Evolutionary conservation across 73 alveolate species (phyloP), one percentile per base, ranked within the genome.

Genomic region (Durusdinium trenchii): DNA sequence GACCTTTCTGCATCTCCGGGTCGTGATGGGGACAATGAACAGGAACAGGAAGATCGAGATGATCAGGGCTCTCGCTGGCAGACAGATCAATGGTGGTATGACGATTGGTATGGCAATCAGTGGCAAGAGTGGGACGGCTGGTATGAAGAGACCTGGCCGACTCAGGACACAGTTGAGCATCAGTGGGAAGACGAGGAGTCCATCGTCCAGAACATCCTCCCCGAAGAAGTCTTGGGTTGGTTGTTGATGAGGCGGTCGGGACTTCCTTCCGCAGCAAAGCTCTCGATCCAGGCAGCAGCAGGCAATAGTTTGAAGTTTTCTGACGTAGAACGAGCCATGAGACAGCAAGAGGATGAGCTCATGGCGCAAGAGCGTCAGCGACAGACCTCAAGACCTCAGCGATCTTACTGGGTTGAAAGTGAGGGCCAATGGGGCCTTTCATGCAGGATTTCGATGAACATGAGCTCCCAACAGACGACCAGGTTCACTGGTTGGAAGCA

Each of bases 201-300:
- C 38, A 4, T 9, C 42, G 12, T 50, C 6, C 69, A 48, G 4
- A 51, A 82, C 12, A 23, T 82, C 35, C 51, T 82, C 38, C 93
- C 93, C 1, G 93, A 82, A 50, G 93, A 82, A 50, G 73, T 82
- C 0, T 73, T 82, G 10, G 93, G 93, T 32, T 82, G 93, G 93
- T 42, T 82, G 9, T 73, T 82, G 35, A 14, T 82, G 6, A 69
- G 93, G 3, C 46, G 93, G 10, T 47, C 93, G 28, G 73, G 51
- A 9, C 51, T 82, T 0, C 51, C 75, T 3, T 82, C 93, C 35
- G 2, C 35, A 2, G 60, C 93, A 6, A 23, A n/a, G 69, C 69
- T 79, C 46, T 1, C n/a, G 7, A 28, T 79, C 18, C 69, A 46
- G 28, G 64, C 90, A 4, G 42, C 90, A 1, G 67, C 67, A 3